Evolutionary conservation across 345 rosid genomes (phyloP), one percentile per base, ranked within the genome.

Genomic region (Barbarea vulgaris): DNA sequence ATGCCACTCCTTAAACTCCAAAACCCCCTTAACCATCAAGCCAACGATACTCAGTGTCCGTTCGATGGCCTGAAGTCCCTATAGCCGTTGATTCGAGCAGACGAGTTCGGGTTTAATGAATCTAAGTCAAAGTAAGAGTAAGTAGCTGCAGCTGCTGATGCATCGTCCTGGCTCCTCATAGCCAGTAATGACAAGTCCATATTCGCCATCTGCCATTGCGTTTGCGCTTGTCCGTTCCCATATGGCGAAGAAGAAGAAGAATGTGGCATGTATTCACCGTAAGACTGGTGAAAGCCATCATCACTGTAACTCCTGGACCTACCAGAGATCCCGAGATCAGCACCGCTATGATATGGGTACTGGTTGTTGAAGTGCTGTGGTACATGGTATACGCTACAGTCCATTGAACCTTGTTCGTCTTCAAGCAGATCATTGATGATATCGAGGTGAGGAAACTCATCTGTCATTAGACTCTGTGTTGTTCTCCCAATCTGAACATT

Each of bases 371-470:
- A 76, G 57, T 19, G 17, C 33, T 77, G 92, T 10, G 89, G 81
- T 31, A 82, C 75, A 67, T 53, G 77, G 80, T 77, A 53, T 28
- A 64, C 50, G 19, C 82, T 64, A 48, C 46, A 81, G 84, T 64
- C 84, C 71, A 37, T 64, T 76, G 72, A 63, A 56, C 80, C 84
- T 4, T 87, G 83, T 73, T 90, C 98, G 25, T 94, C 97, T 67
- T 91, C 93, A 50, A 94, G 97, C 78, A 91, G 77, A 73, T 94
- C 97, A 51, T 94, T 94, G 82, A 91, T 94, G 79, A 94, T 94
- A 74, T 86, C 97, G 7, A 91, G 87, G 75, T 94, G 98, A 5
- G 98, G 98, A 75, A 90, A 94, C 60, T 94, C 98, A 71, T 91
- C 97, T 1, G 83, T 85, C 17, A 80, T 58, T 12, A 68, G 80